Evolutionary conservation across 2,329 filamentous ascomycete genomes (phyloP).

Genomic region (Alternaria rosae): DNA sequence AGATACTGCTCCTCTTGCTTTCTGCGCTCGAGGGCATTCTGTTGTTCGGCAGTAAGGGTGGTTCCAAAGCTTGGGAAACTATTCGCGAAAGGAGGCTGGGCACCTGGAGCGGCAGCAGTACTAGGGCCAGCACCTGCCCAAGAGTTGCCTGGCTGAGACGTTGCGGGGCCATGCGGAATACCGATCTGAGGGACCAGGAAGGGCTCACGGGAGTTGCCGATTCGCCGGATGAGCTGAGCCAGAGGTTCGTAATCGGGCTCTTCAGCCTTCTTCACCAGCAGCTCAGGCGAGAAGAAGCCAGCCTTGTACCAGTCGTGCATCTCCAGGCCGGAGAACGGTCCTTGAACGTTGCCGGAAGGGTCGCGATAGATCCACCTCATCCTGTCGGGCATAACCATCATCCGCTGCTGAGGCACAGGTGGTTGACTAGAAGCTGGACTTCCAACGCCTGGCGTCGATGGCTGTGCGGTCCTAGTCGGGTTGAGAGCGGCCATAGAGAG

Average conservation of each 20-base stretch:
- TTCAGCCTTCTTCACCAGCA: conserved; percentile 93
- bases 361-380: conserved; percentile 99
- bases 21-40: conserved; percentile 92
- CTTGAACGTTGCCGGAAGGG: conserved; percentile 89
- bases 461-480: conserved; percentile 44
- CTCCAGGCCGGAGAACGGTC: conserved; percentile 93
- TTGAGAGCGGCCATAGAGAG: conserved; percentile 44
- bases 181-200: conserved; percentile 98
- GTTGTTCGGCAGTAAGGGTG: conserved; percentile 94
- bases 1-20: conserved; percentile 99
- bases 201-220: conserved; percentile 95
- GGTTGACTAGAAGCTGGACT: conserved; percentile 71
- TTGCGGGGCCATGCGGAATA: conserved; percentile 83
- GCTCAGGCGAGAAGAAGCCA: conserved; percentile 93
- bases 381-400: conserved; percentile 98
- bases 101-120: conserved; percentile 51
- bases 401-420: conserved; percentile 73
- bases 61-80: conserved; percentile 97
- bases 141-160: conserved; percentile 55
- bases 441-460: conserved; percentile 47
- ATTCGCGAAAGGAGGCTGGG: conserved; percentile 83
- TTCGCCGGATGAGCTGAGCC: conserved; percentile 91
- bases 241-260: conserved; percentile 94
- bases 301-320: conserved; percentile 99
- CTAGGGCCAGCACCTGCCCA: conserved; percentile 52